A percentile compares a stretch with the other conserved stretches of the same genome.
phyloP scores from a whole-genome alignment of 805 yeast species.

The Brettanomyces sp. region DNA sequence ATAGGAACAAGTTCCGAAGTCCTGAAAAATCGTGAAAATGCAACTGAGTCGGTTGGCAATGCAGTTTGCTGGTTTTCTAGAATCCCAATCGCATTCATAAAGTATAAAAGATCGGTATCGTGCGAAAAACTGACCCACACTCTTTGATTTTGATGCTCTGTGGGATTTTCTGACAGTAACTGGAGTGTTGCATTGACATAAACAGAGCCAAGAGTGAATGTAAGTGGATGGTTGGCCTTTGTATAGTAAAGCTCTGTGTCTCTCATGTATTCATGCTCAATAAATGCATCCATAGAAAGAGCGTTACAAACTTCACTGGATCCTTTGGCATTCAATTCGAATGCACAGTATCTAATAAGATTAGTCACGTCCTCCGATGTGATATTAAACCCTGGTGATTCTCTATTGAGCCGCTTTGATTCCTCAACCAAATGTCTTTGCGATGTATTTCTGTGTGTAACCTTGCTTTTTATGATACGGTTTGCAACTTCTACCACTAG shows the following conservation, averaged over 20 bases:
- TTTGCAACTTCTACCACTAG: conserved; percentile 40
- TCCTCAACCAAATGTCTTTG: conserved; percentile 26
- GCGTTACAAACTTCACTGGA: conserved; percentile 56
- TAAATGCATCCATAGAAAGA: conserved; percentile 60
- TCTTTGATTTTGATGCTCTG: conserved; percentile 16
- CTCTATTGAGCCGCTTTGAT: conserved; percentile 43
- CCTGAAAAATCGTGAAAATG: conserved; percentile 34
- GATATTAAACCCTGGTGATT: conserved; percentile 46
- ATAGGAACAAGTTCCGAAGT: conserved; percentile 42
- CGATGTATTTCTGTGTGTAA: conserved; percentile 11
- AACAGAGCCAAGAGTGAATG: conserved; percentile 53
- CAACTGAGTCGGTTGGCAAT: conserved; percentile 28
- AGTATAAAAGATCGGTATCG: conserved; percentile 58
- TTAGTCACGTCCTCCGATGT: conserved; percentile 41
- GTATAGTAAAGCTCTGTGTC: conserved; percentile 54
- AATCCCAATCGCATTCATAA: conserved; percentile 57
- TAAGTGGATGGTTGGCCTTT: conserved; percentile 47
- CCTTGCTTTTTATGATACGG: conserved; percentile 24
- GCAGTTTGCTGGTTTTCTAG: conserved; percentile 32
- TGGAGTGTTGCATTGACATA: conserved; percentile 38
- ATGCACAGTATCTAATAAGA: conserved; percentile 61
- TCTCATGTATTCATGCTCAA: conserved; percentile 48
- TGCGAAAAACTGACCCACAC: conserved; percentile 53
- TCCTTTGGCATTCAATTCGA: conserved; percentile 64
- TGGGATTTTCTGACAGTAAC: conserved; percentile 15